Evolutionary conservation across 148 eudicot genomes (phyloP), one percentile per base, ranked within the genome.

Genomic region (Oxyria digyna): DNA sequence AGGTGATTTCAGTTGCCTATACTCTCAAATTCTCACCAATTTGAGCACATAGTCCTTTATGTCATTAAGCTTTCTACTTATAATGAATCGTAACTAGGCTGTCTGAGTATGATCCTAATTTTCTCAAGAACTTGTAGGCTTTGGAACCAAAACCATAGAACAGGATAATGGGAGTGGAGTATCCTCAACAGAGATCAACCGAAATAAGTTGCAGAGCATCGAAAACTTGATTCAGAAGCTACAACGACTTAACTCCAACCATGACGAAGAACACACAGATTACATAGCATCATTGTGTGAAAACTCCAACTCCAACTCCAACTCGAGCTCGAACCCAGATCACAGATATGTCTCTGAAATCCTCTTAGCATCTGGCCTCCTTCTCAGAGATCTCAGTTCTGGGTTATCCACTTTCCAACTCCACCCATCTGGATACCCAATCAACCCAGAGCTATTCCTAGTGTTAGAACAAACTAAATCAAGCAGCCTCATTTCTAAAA

Each of bases 251-350:
- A 91, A 91, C 82, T 85, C 97, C 26, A 78, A 76, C 76, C 97
- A 89, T 12, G 85, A 89, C 64, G 96, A 91, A 82, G 82, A 80
- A 48, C 85, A 69, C 40, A 89, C 89, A 3, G 96, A 89, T 72
- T 87, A 91, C 79, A 91, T 91, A 17, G 97, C 97, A 48, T 91
- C 96, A 32, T 79, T 91, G 12, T 91, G 97, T 67, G 89, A 89
- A 48, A 89, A 89, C 77, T 73, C 84, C 43, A 89, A 89, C 77
- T n/a, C n/a, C n/a, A n/a, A n/a, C n/a, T n/a, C n/a, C n/a, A 89
- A 89, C 77, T 73, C 84, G 48, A 89, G 87, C 77, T 73, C 84
- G 8, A 81, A 87, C 68, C 96, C 96, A 6, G 93, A 91, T 67
- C 77, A 91, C 74, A 77, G 96, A 79, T 91, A 91, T 76, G 78